A percentile compares a stretch with the other conserved stretches of the same genome.
phyloP scores from a whole-genome alignment of 768 basidiomycete species.

The Pilatotrama ljubarskyi region DNA sequence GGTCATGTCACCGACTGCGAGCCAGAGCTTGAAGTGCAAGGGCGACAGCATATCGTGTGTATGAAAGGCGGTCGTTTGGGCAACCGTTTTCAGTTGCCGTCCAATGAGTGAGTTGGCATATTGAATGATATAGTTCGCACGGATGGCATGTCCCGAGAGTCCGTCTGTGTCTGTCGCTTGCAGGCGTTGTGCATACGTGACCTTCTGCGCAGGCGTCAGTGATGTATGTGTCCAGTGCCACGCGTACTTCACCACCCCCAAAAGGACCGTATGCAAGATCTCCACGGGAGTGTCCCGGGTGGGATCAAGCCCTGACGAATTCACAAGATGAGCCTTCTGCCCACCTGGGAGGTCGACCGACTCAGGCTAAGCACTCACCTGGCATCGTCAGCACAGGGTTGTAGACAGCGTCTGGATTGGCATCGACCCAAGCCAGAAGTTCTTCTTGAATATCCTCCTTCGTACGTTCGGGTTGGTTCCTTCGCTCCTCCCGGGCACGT shows the following conservation, averaged over 20 bases:
- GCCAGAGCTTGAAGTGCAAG: slow-evolving; percentile 26
- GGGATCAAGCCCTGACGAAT: not conserved
- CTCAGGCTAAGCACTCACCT: not conserved
- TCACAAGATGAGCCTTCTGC: not conserved
- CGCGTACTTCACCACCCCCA: slow-evolving; percentile 33
- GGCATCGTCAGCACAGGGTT: not conserved
- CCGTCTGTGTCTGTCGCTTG: slow-evolving; percentile 29
- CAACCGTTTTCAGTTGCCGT: slow-evolving; percentile 28
- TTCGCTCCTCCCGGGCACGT: not conserved
- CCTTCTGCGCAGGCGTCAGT: slow-evolving; percentile 28
- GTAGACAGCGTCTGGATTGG: not conserved
- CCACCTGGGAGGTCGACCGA: not conserved
- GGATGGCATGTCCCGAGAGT: slow-evolving; percentile 29
- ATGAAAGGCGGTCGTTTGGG: slow-evolving; percentile 23
- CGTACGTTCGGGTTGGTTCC: not conserved
- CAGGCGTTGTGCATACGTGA: slow-evolving; percentile 30
- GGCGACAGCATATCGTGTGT: slow-evolving; percentile 13
- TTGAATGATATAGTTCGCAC: slow-evolving; percentile 34
- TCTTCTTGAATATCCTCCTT: slow-evolving; percentile 20
- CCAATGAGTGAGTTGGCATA: slow-evolving; percentile 30
- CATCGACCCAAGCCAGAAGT: slow-evolving; percentile 23
- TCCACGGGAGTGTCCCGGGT: slow-evolving; percentile 16
- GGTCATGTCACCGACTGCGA: slow-evolving; percentile 33
- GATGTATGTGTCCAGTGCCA: slow-evolving; percentile 32
- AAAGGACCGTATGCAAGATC: slow-evolving; percentile 26